phyloP scores from a whole-genome alignment of 2,329 filamentous ascomycete species.

The Epicoccum nigrum region DNA sequence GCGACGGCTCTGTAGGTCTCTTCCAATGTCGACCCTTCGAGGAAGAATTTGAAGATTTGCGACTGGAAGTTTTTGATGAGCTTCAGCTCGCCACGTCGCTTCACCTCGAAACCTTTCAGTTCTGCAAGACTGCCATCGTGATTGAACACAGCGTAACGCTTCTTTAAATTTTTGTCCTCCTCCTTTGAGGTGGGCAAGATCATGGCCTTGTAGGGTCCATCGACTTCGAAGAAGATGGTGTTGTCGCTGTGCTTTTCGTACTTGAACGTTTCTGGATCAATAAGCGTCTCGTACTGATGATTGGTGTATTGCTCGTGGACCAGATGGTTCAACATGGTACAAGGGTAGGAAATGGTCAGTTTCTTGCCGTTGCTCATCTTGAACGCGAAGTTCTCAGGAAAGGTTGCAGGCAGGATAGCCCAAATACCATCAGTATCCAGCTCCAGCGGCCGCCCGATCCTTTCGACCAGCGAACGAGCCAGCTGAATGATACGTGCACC shows the following conservation, averaged over 20 bases:
- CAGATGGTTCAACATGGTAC: slow-evolving; percentile 97
- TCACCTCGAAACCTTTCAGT: slow-evolving; percentile 96
- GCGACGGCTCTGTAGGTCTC: slow-evolving; percentile 93
- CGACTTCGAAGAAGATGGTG: slow-evolving; percentile 99
- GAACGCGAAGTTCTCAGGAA: slow-evolving; percentile 95
- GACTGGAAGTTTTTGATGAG: slow-evolving; percentile 99
- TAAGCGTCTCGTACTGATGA: slow-evolving; percentile 91
- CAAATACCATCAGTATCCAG: slow-evolving; percentile 99
- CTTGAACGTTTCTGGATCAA: slow-evolving; percentile 77
- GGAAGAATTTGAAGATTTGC: slow-evolving; percentile 99
- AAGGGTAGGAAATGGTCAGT: slow-evolving; percentile 93
- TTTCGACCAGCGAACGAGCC: slow-evolving; percentile 89
- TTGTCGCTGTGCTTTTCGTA: slow-evolving; percentile 99
- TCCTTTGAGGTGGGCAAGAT: slow-evolving; percentile 96
- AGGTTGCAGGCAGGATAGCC: slow-evolving; percentile 97
- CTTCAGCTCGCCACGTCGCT: slow-evolving; percentile 95
- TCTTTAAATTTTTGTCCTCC: slow-evolving; percentile 99
- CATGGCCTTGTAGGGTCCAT: slow-evolving; percentile 97
- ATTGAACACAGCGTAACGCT: slow-evolving; percentile 98
- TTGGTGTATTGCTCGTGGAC: slow-evolving; percentile 96
- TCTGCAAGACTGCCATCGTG: slow-evolving; percentile 95
- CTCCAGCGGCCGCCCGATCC: slow-evolving; percentile 89
- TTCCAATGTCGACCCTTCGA: slow-evolving; percentile 83
- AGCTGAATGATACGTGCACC: slow-evolving; percentile 97
- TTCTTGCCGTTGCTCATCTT: slow-evolving; percentile 97